A percentile compares a stretch with the other conserved stretches of the same genome.
phyloP scores from a whole-genome alignment of 805 yeast genomes.

The Candida krabiensis region DNA sequence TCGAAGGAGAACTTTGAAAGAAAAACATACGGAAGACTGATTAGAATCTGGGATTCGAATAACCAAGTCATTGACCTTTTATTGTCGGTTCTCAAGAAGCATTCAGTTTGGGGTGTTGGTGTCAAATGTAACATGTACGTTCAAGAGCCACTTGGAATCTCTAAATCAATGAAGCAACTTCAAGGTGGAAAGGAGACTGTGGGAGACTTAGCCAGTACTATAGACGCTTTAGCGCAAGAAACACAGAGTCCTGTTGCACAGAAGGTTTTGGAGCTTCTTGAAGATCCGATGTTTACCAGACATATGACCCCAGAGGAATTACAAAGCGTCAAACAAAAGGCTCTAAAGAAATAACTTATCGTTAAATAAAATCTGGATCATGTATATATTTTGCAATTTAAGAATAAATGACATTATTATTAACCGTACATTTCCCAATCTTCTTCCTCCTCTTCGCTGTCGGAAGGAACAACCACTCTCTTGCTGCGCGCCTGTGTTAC shows the following conservation, averaged over 20 bases:
- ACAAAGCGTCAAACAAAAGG: conserved; percentile 16
- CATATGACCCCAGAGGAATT: conserved; percentile 37
- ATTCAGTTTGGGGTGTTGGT: conserved; percentile 80
- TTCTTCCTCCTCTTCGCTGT: conserved; percentile 63
- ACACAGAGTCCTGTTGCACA: conserved; percentile 47
- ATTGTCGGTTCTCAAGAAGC: conserved; percentile 74
- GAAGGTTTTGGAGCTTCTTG: conserved; percentile 69
- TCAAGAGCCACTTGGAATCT: conserved; percentile 47
- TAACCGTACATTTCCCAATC: conserved; percentile 82
- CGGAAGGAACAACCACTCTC: conserved; percentile 35
- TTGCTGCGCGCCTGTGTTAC: conserved; percentile 47
- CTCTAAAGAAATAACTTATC: conserved; percentile 1
- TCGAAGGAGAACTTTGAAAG: conserved; percentile 93
- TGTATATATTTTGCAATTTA: conserved; percentile 10
- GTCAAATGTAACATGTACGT: conserved; percentile 69
- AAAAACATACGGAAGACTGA: conserved; percentile 71
- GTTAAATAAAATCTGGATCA: conserved; percentile 1
- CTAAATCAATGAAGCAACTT: conserved; percentile 38
- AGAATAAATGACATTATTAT: not conserved
- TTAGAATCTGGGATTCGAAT: conserved; percentile 80
- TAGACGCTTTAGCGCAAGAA: conserved; percentile 25
- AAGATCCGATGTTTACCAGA: conserved; percentile 68
- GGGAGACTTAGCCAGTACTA: conserved; percentile 23
- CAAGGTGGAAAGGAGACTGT: conserved; percentile 19
- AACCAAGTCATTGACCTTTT: conserved; percentile 82